Evolutionary conservation across 768 basidiomycete genomes (phyloP), one percentile per base, ranked within the genome.

Genomic region (Suillus subaureus): DNA sequence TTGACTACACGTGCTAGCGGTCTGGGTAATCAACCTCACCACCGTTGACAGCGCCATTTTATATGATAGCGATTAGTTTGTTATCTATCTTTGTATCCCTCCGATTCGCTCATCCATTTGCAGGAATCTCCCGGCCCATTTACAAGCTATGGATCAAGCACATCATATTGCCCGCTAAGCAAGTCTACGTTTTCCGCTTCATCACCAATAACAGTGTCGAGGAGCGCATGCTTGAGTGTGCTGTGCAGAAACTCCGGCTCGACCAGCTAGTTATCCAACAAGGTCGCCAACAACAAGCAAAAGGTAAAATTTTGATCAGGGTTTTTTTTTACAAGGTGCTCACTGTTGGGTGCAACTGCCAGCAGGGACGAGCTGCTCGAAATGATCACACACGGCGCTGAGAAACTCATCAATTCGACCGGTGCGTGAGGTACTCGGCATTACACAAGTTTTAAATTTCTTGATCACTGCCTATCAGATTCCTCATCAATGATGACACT

Each of bases 191-290:
- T 5, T 99, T 94, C 82, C 82, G 96, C n/a, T 97, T 97, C 77
- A 91, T 97, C 71, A 97, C 96, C 0, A 94, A 97, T 79, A 93
- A 92, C 56, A 96, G 94, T 64, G 96, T 97, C 8, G 96, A 97
- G 77, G 96, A 97, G 79, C 87, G 96, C 42, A 96, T 98, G 85
- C 79, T 97, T 37, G 96, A 97, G 79, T 83, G 95, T 6, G 96
- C 95, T 1, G 96, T 96, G 5, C 97, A 98, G 80, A 99, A 98
- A 79, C 82, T 98, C 63, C 85, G 96, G 63, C 80, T 98, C 28
- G 97, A 98, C 77, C 97, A 98, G 79, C 83, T 99, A 13, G 97
- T 98, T 67, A 98, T 99, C 65, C 96, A 98, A 75, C 96, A 98
- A 71, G 97, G 97, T 5, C 85, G 96, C 58, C 88, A 90, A 40